Evolutionary conservation across 2,329 filamentous ascomycete species (phyloP), one percentile per base, ranked within the genome.

Genomic region (Chaetomium sp.): DNA sequence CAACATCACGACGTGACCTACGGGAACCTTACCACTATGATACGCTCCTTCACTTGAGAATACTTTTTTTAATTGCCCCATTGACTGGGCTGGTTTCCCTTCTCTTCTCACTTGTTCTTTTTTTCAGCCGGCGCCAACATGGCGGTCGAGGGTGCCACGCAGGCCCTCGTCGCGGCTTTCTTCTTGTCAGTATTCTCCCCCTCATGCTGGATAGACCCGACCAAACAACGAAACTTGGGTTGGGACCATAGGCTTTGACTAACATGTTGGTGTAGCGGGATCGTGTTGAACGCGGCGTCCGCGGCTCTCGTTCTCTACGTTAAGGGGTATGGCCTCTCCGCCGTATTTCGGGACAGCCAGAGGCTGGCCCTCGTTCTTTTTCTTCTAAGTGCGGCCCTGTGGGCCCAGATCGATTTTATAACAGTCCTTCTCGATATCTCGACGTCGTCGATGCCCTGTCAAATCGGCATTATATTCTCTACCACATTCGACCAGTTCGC

Each of bases 341-440:
- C 80, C 49, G 74, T 85, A 65, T 79, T 84, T 72, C 80, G 82
- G 75, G 83, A 86, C 77, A 82, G 83, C 77, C 80, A 82, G 83
- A 86, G 85, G 84, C 85, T 87, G 84, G 84, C 81, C 83, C 84
- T 87, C 83, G 76, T 81, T 72, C 74, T 78, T 69, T 86, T 86
- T 73, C 79, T 86, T 71, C 66, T 79, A 29, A 78, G 80, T 64
- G 78, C 82, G 33, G 79, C 80, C 68, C 76, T 84, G 57, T 87
- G 85, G 85, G 83, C 83, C 55, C 75, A 82, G 49, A 73, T 79
- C 66, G 80, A 80, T 63, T 87, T 87, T 67, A 74, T 82, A 62
- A 75, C 82, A 31, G 81, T 81, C 27, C 72, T 84, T 60, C 77
- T 85, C 73, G 75, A 81, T 67, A 72, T 78, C 38, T 74, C 73